A percentile compares a stretch with the other conserved stretches of the same genome.
phyloP scores from a whole-genome alignment of 441 rosid species.

The Euphorbia celastroides region DNA sequence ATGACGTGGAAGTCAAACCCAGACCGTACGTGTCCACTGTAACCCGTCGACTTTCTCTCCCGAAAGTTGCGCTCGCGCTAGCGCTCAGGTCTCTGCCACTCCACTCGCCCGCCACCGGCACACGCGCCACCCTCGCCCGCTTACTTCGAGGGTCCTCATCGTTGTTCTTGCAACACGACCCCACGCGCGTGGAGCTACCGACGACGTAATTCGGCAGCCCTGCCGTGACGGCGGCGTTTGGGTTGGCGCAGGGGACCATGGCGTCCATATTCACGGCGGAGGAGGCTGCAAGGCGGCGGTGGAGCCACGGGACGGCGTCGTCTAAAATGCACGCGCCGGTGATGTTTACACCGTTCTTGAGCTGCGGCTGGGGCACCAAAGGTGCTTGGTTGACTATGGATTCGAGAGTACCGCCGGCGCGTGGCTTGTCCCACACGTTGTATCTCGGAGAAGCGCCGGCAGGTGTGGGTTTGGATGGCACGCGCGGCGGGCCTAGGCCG shows the following conservation, averaged over 20 bases:
- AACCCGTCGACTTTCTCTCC: slow-evolving; percentile 37
- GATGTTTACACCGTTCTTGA: slow-evolving; percentile 18
- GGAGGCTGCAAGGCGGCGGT: slow-evolving; percentile 25
- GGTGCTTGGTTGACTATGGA: slow-evolving; percentile 91
- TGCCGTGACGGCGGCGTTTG: slow-evolving; percentile 17
- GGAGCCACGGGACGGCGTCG: slow-evolving; percentile 51
- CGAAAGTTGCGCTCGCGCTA: slow-evolving; percentile 52
- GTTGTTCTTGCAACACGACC: slow-evolving; percentile 39
- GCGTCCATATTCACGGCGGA: slow-evolving; percentile 50
- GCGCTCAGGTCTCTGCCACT: slow-evolving; percentile 48
- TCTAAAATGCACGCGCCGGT: slow-evolving; percentile 10
- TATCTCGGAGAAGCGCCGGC: slow-evolving; percentile 34
- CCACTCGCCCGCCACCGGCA: slow-evolving; percentile 41
- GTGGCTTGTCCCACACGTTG: slow-evolving; percentile 46
- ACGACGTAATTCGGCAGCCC: slow-evolving; percentile 26
- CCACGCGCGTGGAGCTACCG: slow-evolving; percentile 48
- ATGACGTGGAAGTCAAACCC: slow-evolving; percentile 59
- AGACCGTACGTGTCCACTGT: slow-evolving; percentile 46
- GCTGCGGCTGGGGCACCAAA: slow-evolving; percentile 20
- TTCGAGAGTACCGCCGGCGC: slow-evolving; percentile 69
- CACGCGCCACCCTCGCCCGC: slow-evolving; percentile 40
- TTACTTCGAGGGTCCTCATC: slow-evolving; percentile 27
- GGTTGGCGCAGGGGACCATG: slow-evolving; percentile 51
- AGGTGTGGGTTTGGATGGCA: slow-evolving; percentile 22
- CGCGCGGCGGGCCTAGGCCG: slow-evolving; percentile 60